Conservation (phyloP, 2,329 filamentous ascomycete genomes). For the Fusarium transvaalense region DNA sequence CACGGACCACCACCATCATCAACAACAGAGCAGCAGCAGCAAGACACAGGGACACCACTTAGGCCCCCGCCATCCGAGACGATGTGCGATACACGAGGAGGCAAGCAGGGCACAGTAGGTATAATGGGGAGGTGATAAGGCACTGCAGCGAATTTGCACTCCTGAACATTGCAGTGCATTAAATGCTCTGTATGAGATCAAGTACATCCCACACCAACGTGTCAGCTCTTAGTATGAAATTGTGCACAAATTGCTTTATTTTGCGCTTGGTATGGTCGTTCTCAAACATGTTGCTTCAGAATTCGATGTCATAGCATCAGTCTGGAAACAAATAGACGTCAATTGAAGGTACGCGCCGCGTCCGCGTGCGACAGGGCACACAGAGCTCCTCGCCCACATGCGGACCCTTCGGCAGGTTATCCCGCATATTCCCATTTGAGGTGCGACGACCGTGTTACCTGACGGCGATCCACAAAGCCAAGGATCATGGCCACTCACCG, state of each 20-base stretch:
- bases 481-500: conserved; percentile 47
- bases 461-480: conserved; percentile 37
- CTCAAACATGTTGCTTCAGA: conserved; percentile 1
- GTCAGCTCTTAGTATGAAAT: background rate
- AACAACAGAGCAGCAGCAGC: conserved; percentile 6
- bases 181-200: conserved; percentile 29
- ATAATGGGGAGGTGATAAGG: conserved; percentile 35
- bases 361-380: conserved; percentile 28
- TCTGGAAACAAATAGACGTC: conserved; percentile 9
- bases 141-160: conserved; percentile 11
- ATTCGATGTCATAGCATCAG: conserved; percentile 17
- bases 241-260: conserved; percentile 6
- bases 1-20: conserved; percentile 2
- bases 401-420: conserved; percentile 36
- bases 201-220: conserved; percentile 34
- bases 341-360: conserved; percentile 40
- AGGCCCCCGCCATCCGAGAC: conserved; percentile 31
- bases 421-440: conserved; percentile 39
- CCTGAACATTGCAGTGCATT: conserved; percentile 9
- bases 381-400: conserved; percentile 19
- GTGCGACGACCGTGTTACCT: conserved; percentile 37
- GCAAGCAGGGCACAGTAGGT: conserved; percentile 15
- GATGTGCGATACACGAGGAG: conserved; percentile 24
- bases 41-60: conserved; percentile 12
- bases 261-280: background rate